A percentile compares a stretch with the other conserved stretches of the same genome.
Conservation (phyloP, 805 yeast species). For the Ogataea dorogensis region DNA sequence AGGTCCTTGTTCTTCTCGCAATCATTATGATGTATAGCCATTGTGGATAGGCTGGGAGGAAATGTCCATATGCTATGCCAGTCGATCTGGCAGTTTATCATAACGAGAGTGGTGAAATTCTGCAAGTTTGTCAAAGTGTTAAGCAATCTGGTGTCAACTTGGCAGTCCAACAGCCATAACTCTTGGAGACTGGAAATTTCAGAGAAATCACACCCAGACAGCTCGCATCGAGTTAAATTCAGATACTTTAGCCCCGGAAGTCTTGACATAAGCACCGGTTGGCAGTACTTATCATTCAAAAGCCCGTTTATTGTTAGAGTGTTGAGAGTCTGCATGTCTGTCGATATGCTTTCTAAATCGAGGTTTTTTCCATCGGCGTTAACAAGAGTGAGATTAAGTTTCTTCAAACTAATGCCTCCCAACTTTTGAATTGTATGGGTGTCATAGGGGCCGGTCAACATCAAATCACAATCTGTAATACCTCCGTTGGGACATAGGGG, state of each 20-base stretch:
- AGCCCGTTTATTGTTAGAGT: conserved; percentile 18
- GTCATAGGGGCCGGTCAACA: conserved; percentile 1
- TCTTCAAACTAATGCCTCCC: conserved; percentile 11
- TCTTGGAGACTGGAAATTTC: conserved; percentile 14
- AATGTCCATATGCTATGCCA: conserved; percentile 22
- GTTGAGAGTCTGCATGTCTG: conserved; percentile 11
- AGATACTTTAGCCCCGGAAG: conserved; percentile 9
- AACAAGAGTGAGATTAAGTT: conserved; percentile 12
- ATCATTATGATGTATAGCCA: conserved; percentile 22
- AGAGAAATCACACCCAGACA: conserved; percentile 13
- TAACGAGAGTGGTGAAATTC: conserved; percentile 9
- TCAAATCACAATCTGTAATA: conserved; percentile 8
- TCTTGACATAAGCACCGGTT: conserved; percentile 1
- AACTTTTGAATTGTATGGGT: conserved; percentile 5
- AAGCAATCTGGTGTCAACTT: conserved; percentile 9
- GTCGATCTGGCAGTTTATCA: conserved; percentile 22
- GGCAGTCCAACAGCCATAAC: conserved; percentile 23
- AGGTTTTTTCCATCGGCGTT: conserved; percentile 1
- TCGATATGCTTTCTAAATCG: conserved; percentile 17
- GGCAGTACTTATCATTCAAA: conserved; percentile 6
- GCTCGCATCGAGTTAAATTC: conserved; percentile 16
- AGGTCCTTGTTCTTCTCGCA: conserved; percentile 18
- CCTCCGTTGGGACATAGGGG: conserved; percentile 5
- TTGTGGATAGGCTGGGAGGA: conserved; percentile 16
- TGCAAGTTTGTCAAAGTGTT: conserved; percentile 11